Evolutionary conservation across 2,329 filamentous ascomycete genomes (phyloP), one percentile per base, ranked within the genome.

Genomic region (Leptographium galeiforme): DNA sequence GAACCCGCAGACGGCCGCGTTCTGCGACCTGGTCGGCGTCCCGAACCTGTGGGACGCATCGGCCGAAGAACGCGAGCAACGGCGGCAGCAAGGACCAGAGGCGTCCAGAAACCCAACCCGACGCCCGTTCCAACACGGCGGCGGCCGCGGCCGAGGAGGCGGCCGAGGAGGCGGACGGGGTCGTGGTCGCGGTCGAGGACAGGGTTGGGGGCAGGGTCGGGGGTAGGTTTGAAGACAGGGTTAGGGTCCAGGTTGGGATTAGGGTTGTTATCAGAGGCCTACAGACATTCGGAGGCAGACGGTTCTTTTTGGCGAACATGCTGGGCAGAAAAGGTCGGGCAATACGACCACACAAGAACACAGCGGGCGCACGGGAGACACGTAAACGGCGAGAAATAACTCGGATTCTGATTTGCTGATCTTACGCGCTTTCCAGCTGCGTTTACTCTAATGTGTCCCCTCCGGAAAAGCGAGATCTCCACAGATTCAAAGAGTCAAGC

Each of bases 1-100:
- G 5, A 97, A 93, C 63, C 84, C 85, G 13, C 91, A 97, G 69
- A 97, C 89, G 8, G 73, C 72, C n/a, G 68, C 73, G 4, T 97
- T 91, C 64, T 98, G 93, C 67, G 72, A 82, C 53, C 68, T 97
- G 53, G 62, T 97, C 1, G 82, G 78, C 10, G 82, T 98, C 38
- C 70, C 78, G 7, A 95, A 97, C 64, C 74, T 82, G 11, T 95
- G 81, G 72, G 75, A 85, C 60, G 78, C 85, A 2, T 81, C 71
- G n/a, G 77, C 84, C 2, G 82, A 89, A 61, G 87, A 95, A 65
- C 77, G 82, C 50, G 69, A 70, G 14, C 72, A 73, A 55, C 75
- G 84, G 55, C 77, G 75, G 65, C 69, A 64, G n/a, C 70, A 66
- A 25, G 84, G 82, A 0, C 83, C 84, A 13, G 69, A 74, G 19